A percentile compares a stretch with the other conserved stretches of the same genome.
Evolutionary conservation across 208 protist species (phyloP).

Genomic region (Acanthamoeba sp.): DNA sequence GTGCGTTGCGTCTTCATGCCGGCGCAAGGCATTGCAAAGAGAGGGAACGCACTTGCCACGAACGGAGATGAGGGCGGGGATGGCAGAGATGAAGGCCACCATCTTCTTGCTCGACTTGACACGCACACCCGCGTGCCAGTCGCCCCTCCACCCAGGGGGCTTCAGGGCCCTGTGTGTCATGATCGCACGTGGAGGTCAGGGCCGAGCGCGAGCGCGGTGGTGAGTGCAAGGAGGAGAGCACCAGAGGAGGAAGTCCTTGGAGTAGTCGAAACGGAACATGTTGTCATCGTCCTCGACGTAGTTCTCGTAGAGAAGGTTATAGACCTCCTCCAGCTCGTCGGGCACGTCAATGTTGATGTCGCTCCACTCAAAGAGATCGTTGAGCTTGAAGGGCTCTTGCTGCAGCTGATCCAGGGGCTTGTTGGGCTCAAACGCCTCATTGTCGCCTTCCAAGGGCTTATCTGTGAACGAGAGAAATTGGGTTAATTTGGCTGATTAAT

Average conservation of each 20-base stretch:
- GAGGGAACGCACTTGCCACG: conserved; percentile 75
- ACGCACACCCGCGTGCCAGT: conserved; percentile 98
- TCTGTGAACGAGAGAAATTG: conserved; percentile 17
- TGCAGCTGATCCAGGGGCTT: conserved; percentile 92
- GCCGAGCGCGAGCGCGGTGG: not conserved
- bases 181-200: no score
- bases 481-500: conserved; percentile 1
- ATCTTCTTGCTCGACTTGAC: conserved; percentile 91
- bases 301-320: conserved; percentile 97
- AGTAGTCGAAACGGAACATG: conserved; percentile 99
- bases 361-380: conserved; percentile 96
- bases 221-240: not conserved
- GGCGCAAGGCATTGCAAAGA: not conserved
- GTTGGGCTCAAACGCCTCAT: conserved; percentile 81
- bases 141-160: conserved; percentile 94
- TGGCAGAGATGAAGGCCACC: conserved; percentile 98
- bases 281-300: conserved; percentile 99
- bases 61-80: conserved; percentile 92
- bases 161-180: conserved; percentile 92
- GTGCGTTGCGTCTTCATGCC: no score
- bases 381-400: conserved; percentile 93
- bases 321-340: conserved; percentile 92
- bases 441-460: conserved; percentile 32
- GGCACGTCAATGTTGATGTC: conserved; percentile 92
- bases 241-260: conserved; percentile 97